Evolutionary conservation across 2,329 filamentous ascomycete genomes (phyloP), one percentile per base, ranked within the genome.

Genomic region (Chaetomiaceae sp.): DNA sequence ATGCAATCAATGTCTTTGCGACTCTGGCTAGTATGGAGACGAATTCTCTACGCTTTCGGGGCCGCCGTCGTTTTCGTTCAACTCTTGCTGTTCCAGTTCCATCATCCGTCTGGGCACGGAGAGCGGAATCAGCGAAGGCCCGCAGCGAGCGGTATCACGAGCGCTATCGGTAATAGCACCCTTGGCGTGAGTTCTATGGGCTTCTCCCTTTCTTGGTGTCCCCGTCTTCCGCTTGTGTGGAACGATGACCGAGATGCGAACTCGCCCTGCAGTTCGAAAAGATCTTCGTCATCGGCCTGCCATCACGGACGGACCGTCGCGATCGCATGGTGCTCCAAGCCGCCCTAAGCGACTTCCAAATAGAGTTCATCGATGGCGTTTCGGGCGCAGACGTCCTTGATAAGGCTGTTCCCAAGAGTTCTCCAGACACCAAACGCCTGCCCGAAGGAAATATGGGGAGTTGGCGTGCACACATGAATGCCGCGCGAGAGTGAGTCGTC

Each of bases 251-350:
- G 6, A 8, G 33, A n/a, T 20, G 26, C 19, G 27, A 44, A 9
- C n/a, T 10, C 9, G 11, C 43, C 6, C n/a, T 39, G 20, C 24
- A 75, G 73, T 76, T 77, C 49, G 62, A 70, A 30, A 68, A 71
- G 40, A 72, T 77, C 9, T 66, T 75, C 52, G 70, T 74, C 17
- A 65, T 77, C 24, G 72, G 70, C 30, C 63, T 76, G 18, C 70
- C 71, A 1, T 65, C 65, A 17, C 61, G 74, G 10, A 70, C 65
- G 15, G 74, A 77, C 50, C 68, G 72, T 11, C 67, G 70, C 38
- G 71, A 76, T 57, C 62, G 67, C 4, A 67, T 76, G 51, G 57
- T 63, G 1, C 58, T 74, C 9, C 67, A 69, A 3, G 70, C 72
- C 3, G 64, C 67, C 2, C 63, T 71, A 6, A 72, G 64, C 33